Conservation (phyloP, 2,329 filamentous ascomycete genomes). For the Pyricularia pennisetigena region DNA sequence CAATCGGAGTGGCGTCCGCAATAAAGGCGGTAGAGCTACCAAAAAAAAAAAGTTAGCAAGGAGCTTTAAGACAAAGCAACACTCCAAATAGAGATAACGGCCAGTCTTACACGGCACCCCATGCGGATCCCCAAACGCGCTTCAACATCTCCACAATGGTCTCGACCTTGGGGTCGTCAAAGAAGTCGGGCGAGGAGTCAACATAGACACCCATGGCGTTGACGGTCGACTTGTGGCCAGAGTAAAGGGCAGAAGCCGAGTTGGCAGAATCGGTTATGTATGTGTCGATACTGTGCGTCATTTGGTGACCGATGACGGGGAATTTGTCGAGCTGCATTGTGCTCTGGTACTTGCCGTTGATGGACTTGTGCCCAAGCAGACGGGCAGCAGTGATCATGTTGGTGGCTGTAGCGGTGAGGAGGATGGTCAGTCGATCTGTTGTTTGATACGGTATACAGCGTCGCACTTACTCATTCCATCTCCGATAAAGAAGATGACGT, state of each 20-base stretch:
- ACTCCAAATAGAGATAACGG: background rate
- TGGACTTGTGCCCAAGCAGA: constrained; percentile 68
- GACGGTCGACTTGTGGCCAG: constrained; percentile 74
- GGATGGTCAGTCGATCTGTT: background rate
- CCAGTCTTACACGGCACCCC: constrained; percentile 44
- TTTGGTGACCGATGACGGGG: constrained; percentile 77
- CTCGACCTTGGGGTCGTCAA: constrained; percentile 82
- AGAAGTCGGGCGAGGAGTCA: constrained; percentile 62
- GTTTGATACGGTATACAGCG: background rate
- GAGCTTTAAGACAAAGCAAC: background rate
- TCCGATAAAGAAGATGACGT: constrained; percentile 77
- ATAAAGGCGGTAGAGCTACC: constrained; percentile 61
- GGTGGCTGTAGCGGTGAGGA: constrained; percentile 30
- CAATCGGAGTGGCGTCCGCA: constrained; percentile 74
- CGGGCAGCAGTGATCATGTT: constrained; percentile 76
- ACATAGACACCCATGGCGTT: constrained; percentile 74
- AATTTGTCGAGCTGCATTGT: constrained; percentile 73
- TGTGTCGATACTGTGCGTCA: constrained; percentile 77
- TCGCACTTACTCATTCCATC: constrained; percentile 45
- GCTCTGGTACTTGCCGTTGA: constrained; percentile 77
- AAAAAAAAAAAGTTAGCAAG: background rate
- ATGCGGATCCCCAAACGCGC: constrained; percentile 52
- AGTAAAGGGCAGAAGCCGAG: constrained; percentile 72
- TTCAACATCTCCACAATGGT: constrained; percentile 71
- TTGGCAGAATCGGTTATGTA: constrained; percentile 87